phyloP scores from a whole-genome alignment of 1,284 basidiomycete species.

The Naganishia sp. region DNA sequence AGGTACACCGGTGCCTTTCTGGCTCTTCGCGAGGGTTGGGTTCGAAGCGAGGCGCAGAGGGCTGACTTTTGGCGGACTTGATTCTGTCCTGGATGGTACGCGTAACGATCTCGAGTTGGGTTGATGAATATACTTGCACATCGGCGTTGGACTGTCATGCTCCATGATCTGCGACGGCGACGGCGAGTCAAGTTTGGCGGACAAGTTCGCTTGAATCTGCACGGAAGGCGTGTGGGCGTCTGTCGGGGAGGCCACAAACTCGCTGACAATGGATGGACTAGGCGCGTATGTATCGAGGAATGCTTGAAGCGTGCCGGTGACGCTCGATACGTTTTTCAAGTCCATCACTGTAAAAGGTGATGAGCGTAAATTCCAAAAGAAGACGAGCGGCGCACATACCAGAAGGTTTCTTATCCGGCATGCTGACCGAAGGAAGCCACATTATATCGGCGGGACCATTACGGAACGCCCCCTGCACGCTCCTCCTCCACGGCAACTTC shows the following conservation, averaged over 20 bases:
- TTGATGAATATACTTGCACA: constrained; percentile 18
- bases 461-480: constrained; percentile 27
- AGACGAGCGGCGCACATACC: background rate
- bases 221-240: background rate
- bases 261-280: constrained; percentile 14
- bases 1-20: background rate
- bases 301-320: constrained; percentile 26
- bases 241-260: background rate
- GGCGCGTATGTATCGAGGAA: constrained; percentile 17
- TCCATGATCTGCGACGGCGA: constrained; percentile 24
- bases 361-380: too few species aligned
- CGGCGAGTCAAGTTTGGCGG: constrained; percentile 17
- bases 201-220: background rate
- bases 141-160: constrained; percentile 32
- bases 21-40: constrained; percentile 3
- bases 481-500: constrained; percentile 23
- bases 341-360: constrained; percentile 12
- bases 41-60: constrained; percentile 28
- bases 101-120: background rate
- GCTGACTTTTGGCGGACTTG: constrained; percentile 30
- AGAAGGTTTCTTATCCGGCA: constrained; percentile 2
- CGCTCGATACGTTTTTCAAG: constrained; percentile 30
- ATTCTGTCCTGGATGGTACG: background rate
- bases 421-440: background rate
- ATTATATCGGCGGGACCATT: too few species aligned